Base-by-base conservation (phyloP, 2,329 filamentous ascomycete species). In the Neurospora sp. region DNA sequence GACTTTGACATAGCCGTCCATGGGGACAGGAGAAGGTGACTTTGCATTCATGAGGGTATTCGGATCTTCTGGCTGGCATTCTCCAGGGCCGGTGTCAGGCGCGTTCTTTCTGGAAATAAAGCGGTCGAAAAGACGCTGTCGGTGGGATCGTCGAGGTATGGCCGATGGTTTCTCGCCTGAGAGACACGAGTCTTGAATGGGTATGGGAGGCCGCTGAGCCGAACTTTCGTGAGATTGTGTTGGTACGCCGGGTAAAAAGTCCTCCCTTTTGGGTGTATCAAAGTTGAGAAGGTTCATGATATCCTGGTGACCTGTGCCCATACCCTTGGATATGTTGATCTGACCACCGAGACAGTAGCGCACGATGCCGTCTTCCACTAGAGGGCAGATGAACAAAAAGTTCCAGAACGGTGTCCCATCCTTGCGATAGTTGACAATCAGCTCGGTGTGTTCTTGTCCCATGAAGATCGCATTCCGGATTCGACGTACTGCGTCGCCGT, bases 321-420 rank as follows among this genome's bases (percentile, higher is more conserved):
- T 81, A 0, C 82, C 83, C 2, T 85, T 84, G 0, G 86, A 87
- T 15, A 87, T 83, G 72, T 89, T 85, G 68, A 89, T 82, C 71
- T 89, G 85, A 0, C 83, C 86, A 0, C 85, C 86, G 17, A 89
- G 80, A 73, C 84, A 87, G 76, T 84, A 87, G 0, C 79, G 80
- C 1, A 85, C 76, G 8, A 81, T 82, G 3, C 86, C 86, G 0
- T 79, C 73, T 70, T 87, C 83, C 33, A 82, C 79, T 0, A 89
- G 77, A 0, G 87, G 87, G 66, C 84, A 82, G 1, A 84, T 77
- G 67, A 85, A 87, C 0, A 88, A 77, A 8, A 89, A 75, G 67
- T 88, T 88, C 84, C 84, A 86, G 72, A 85, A 86, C 0, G 84
- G 83, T 41, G 83, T 80, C 10, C 82, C 83, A 69, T 82, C 82